These are phyloP conservation scores for Rhamnella rubrinervis DNA, from an alignment of 331 rosid species.

Conservation along the genomic window DNA sequence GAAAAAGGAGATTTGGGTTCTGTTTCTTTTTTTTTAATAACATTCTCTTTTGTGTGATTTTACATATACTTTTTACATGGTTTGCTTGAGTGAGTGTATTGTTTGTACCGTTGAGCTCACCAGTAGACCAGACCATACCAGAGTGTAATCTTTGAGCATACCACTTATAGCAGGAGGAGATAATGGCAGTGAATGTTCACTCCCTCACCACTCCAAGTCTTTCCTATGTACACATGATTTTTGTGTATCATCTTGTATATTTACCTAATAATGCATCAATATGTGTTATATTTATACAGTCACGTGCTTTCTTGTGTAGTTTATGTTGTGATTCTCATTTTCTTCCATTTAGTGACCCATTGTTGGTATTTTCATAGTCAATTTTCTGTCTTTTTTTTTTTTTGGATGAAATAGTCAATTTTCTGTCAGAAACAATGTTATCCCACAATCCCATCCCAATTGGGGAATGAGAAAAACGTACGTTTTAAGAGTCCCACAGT, in stretches of 20 bases:
- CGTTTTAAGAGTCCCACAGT: too few species aligned
- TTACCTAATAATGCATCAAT: background rate
- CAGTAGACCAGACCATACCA: slow-evolving; percentile 49
- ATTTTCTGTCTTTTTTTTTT: too few species aligned
- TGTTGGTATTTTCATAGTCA: too few species aligned
- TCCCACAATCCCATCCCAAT: too few species aligned
- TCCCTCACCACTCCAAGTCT: background rate
- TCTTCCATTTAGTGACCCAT: too few species aligned
- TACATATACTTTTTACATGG: slow-evolving; percentile 22
- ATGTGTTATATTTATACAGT: too few species aligned
- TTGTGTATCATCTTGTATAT: background rate
- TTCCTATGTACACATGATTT: background rate
- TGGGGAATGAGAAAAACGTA: too few species aligned
- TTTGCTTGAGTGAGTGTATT: slow-evolving; percentile 65
- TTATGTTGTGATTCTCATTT: too few species aligned
- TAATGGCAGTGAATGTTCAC: background rate
- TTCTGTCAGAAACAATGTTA: too few species aligned
- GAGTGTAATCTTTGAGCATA: slow-evolving; percentile 10
- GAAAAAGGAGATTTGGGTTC: slow-evolving; percentile 11
- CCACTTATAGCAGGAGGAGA: background rate
- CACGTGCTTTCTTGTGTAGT: too few species aligned
- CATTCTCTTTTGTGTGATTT: slow-evolving; percentile 19
- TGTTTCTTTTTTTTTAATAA: background rate
- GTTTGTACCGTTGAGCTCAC: slow-evolving; percentile 58
- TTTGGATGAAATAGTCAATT: too few species aligned